Base-by-base conservation (phyloP, 2,329 filamentous ascomycete species). In the Aspergillus intermedius region DNA sequence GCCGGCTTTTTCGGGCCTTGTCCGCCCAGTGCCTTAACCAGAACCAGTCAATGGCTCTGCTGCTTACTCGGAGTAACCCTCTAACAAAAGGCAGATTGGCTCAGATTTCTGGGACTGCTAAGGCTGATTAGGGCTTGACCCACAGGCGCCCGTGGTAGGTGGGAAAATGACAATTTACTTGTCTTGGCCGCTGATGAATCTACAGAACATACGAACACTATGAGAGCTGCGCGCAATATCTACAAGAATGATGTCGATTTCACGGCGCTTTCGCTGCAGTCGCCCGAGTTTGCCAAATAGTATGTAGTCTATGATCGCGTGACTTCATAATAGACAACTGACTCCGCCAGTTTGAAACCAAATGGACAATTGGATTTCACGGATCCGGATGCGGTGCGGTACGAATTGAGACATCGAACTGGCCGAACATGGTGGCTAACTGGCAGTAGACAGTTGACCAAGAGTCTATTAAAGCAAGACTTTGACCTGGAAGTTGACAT, bases 301-400 rank as follows among this genome's bases (percentile, higher is more conserved):
- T 81, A 62, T 50, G 70, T 76, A 15, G 19, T 37, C 15, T 15
- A 17, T 34, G 7, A 15, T 39, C n/a, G 30, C n/a, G 34, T 25
- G 12, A 34, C 19, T 19, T 43, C 13, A 17, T 15, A 12, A 22
- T 22, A 22, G 21, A 22, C 4, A 22, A 12, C 9, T 43, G 4
- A 41, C 56, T n/a, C 21, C 19, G 13, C 6, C 53, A 80, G 77
- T 49, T 60, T 81, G 28, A 79, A 75, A 57, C 54, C 67, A 44
- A 79, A 79, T 51, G 76, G 75, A 7, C 81, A 84, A 54, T 74
- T 95, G 22, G 83, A 96, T 69, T 97, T 97, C 60, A 84, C 81
- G 45, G 79, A 95, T 60, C 86, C 91, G 4, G 72, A 77, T 44
- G 82, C 88, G 19, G 81, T 95, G 7, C 80, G 86, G 80, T 90